These are phyloP conservation scores for Favolaschia claudopus DNA, from an alignment of 768 basidiomycete species.

Conservation along the genomic window DNA sequence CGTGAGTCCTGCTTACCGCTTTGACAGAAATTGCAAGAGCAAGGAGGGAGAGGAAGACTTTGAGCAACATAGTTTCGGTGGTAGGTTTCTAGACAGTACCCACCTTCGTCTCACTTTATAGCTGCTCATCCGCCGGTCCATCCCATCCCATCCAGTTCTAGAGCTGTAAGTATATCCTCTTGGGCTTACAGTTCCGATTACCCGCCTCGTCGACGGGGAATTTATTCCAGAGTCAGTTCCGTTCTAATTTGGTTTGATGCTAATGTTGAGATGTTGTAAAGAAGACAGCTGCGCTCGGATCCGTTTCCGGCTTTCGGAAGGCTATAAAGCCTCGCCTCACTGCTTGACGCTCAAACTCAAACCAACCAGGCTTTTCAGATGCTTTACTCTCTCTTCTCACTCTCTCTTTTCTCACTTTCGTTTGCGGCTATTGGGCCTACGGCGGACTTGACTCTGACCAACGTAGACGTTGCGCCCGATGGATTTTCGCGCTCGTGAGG, in stretches of 20 bases:
- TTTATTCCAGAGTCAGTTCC: not conserved
- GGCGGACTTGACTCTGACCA: not conserved
- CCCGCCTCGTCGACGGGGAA: too few relatives aligned
- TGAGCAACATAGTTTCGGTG: not conserved
- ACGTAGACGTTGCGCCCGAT: slow-evolving; percentile 6
- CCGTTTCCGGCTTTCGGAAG: too few relatives aligned
- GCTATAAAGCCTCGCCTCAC: too few relatives aligned
- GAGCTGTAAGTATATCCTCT: too few relatives aligned
- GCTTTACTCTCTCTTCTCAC: not conserved
- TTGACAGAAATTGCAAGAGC: not conserved
- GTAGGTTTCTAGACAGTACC: too few relatives aligned
- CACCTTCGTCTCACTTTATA: too few relatives aligned
- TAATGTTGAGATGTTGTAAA: not conserved
- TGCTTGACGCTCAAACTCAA: too few relatives aligned
- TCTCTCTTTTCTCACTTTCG: not conserved
- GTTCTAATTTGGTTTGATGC: not conserved
- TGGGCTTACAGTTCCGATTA: too few relatives aligned
- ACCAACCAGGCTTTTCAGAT: not conserved
- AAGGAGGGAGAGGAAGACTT: not conserved
- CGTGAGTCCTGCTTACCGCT: too few relatives aligned
- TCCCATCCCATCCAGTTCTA: too few relatives aligned
- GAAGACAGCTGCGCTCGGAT: not conserved
- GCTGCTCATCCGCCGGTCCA: too few relatives aligned
- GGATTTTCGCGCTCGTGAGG: slow-evolving; percentile 5
- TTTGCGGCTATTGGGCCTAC: slow-evolving; percentile 6